Base-by-base conservation (phyloP, 139 green algal genomes). In the Bryopsis sp. region DNA sequence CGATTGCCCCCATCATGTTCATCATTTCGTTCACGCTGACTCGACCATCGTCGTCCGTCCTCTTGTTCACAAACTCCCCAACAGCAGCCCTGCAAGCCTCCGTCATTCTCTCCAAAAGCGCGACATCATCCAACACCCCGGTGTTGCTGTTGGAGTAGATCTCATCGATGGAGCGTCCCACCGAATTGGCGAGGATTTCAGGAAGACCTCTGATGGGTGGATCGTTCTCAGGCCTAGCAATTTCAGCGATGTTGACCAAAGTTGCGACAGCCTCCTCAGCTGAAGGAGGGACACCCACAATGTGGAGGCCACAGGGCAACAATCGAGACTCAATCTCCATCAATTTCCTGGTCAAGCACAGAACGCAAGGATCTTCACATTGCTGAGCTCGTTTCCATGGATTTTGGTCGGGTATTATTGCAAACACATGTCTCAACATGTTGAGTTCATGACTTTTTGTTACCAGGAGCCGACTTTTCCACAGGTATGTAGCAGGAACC, bases 241-340 rank as follows among this genome's bases (percentile, higher is more conserved):
- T 92, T 77, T 91, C 88, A 0, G 85, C 94, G 57, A 99, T 99
- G 89, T 97, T 98, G 74, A 85, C 94, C 61, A 99, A 84, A 7
- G 94, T 99, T 65, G 94, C 94, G 2, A 99, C 78, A 0, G 94
- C 94, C 84, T 99, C 94, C 66, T 89, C 83, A 8, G 94, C 92
- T 26, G 87, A 92, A 57, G 94, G 94, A 0, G 89, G 84, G 60
- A 78, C 79, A 65, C 94, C 94, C 48, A 99, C 89, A 2, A 99
- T 78, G 77, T 99, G 94, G 77, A 99, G 88, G 37, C 94, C 94
- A 77, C 93, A 98, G 32, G 94, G 94, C 79, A 99, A 87, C 76
- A 99, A 88, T 37, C 94, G 82, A 36, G 83, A 93, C 87, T 99
- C 94, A 64, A 99, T 99, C 85, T 99, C 94, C 94, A 99, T 98